Evolutionary conservation across 306 rosid species (phyloP), one percentile per base, ranked within the genome.

Genomic region (Leucaena leucocephala): DNA sequence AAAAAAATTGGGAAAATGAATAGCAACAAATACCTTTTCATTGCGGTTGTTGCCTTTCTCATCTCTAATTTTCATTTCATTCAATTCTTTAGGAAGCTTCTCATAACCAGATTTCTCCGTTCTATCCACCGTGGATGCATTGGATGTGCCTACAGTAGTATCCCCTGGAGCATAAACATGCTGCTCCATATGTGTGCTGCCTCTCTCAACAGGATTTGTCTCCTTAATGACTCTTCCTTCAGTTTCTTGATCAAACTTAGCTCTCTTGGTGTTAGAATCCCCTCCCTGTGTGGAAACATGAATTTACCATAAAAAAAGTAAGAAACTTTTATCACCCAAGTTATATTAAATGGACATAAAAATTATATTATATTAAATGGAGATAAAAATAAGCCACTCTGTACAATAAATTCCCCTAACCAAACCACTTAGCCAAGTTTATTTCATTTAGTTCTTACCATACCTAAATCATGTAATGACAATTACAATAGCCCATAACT

Each of bases 51-150:
- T 87, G 67, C 73, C 68, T 69, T 84, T 93, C 78, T 91, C 94
- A 44, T 93, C 95, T 84, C 79, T 85, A 58, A 93, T 93, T 89
- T 80, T 90, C 97, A 91, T 90, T 61, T 87, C 89, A 68, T 81
- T 82, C 85, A 90, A 74, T 82, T 90, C 97, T 61, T 83, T 90
- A 7, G 95, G 97, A 68, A 90, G 97, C 57, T 90, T 88, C 70
- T 91, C 90, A 58, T 42, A 70, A 83, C 91, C 77, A 27, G 90
- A 58, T 78, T 84, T 89, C 78, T 86, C 93, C 36, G 76, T 72
- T 76, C 80, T 84, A 67, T 86, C 84, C 59, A 80, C 83, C 5
- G 74, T 39, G 54, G 93, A 45, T 33, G 76, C 79, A 75, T 74
- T 63, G 39, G 94, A 88, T 21, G 85, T 82, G 86, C 88, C 87